Evolutionary conservation across 2,329 filamentous ascomycete species (phyloP).

Genomic region (Ceratocystis colombiana): DNA sequence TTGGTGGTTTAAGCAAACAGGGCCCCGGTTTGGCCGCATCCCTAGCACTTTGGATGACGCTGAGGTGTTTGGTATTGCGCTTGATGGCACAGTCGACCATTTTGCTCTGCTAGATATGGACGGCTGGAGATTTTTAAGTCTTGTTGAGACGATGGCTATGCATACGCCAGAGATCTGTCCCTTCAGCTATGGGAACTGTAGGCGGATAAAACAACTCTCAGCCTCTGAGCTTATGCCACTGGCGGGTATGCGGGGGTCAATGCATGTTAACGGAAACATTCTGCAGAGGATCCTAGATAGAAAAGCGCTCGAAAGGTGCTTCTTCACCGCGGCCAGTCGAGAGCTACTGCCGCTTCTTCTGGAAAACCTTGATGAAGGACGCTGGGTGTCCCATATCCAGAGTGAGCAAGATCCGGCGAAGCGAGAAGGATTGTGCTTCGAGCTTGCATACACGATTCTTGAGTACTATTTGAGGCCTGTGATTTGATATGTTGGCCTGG

Average conservation of each 20-base stretch:
- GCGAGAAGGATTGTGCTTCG: slow-evolving; percentile 34
- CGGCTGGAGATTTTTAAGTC: slow-evolving; percentile 58
- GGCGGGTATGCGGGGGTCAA: slow-evolving; percentile 37
- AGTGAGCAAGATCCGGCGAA: slow-evolving; percentile 28
- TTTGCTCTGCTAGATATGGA: slow-evolving; percentile 55
- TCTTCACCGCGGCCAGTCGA: slow-evolving; percentile 32
- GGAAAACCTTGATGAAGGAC: slow-evolving; percentile 40
- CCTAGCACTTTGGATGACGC: slow-evolving; percentile 37
- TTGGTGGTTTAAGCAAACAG: slow-evolving; percentile 37
- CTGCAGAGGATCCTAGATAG: slow-evolving; percentile 45
- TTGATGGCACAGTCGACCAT: slow-evolving; percentile 60
- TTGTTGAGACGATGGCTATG: slow-evolving; percentile 60
- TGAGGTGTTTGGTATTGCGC: slow-evolving; percentile 53
- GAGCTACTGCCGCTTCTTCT: slow-evolving; percentile 42
- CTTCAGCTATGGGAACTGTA: background rate
- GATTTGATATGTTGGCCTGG: slow-evolving; percentile 32
- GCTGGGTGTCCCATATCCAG: slow-evolving; percentile 34
- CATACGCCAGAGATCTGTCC: slow-evolving; percentile 20
- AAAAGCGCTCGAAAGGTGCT: slow-evolving; percentile 38
- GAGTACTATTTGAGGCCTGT: slow-evolving; percentile 44
- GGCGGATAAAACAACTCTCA: background rate
- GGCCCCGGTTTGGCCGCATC: slow-evolving; percentile 37
- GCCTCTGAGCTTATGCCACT: slow-evolving; percentile 21
- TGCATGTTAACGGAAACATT: slow-evolving; percentile 60
- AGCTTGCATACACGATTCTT: slow-evolving; percentile 45